phyloP scores from a whole-genome alignment of 2,329 filamentous ascomycete genomes.

The Pleoardoris graminearum region DNA sequence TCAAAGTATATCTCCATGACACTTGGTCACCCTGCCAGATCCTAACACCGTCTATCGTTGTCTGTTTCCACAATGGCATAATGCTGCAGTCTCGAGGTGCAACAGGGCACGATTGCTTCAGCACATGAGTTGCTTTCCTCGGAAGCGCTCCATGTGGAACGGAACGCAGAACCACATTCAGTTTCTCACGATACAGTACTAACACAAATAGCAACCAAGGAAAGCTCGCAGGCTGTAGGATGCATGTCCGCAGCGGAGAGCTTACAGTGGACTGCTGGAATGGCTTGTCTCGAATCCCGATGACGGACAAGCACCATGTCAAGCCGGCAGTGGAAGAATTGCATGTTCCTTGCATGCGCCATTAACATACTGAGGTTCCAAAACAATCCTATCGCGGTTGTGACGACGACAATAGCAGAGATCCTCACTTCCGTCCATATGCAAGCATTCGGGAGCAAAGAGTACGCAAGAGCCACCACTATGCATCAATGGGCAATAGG shows the following conservation, averaged over 20 bases:
- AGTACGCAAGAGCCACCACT: constrained; percentile 20
- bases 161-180: constrained; percentile 15
- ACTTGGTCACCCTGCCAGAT: neutral
- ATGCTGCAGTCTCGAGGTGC: neutral
- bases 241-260: neutral
- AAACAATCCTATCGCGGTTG: constrained; percentile 15
- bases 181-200: constrained; percentile 9
- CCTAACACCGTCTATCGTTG: no score
- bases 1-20: constrained; percentile 7
- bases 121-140: constrained; percentile 16
- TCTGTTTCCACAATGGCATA: neutral
- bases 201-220: constrained; percentile 4
- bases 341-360: constrained; percentile 13
- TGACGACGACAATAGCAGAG: constrained; percentile 1
- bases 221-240: neutral
- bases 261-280: neutral
- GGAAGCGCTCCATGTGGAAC: constrained; percentile 11
- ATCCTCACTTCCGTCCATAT: constrained; percentile 9
- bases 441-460: constrained; percentile 6
- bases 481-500: constrained; percentile 9
- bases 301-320: neutral
- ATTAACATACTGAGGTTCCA: constrained; percentile 66
- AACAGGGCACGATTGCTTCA: no score
- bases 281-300: neutral
- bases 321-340: neutral